Percentiles rank a stretch among this genome's conserved stretches.
These are phyloP conservation scores for Jasminum sambac DNA, from an alignment of 257 asterid genomes.

Conservation along the genomic window DNA sequence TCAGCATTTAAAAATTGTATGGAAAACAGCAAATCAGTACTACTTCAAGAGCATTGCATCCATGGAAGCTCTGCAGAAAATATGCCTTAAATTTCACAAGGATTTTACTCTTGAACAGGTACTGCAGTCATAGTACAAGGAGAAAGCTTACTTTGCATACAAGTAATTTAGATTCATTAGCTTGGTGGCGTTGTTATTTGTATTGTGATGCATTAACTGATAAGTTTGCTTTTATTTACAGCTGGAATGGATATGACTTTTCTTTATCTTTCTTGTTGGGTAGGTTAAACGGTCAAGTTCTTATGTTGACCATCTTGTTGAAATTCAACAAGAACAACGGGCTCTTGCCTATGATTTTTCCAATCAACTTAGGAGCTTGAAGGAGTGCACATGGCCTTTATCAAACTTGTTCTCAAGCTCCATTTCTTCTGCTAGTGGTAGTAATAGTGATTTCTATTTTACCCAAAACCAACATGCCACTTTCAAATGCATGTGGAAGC, in stretches of 20 bases:
- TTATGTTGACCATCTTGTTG: constrained; percentile 70
- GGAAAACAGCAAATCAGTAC: constrained; percentile 68
- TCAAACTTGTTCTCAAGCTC: constrained; percentile 54
- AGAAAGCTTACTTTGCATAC: background rate
- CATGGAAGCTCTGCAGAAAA: constrained; percentile 54
- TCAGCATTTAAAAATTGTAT: constrained; percentile 37
- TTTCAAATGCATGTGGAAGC: constrained; percentile 84
- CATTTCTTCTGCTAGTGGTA: constrained; percentile 23
- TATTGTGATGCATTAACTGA: background rate
- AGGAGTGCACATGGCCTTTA: constrained; percentile 62
- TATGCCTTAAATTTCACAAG: constrained; percentile 67
- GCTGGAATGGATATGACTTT: background rate
- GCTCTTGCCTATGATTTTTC: constrained; percentile 60
- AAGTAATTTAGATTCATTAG: background rate
- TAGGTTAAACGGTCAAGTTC: constrained; percentile 74
- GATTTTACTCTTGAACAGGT: constrained; percentile 84
- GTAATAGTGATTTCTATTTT: constrained; percentile 24
- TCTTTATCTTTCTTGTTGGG: constrained; percentile 23
- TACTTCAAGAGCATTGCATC: constrained; percentile 89
- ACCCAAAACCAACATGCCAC: constrained; percentile 48
- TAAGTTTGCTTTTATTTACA: background rate
- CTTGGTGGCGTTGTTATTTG: background rate
- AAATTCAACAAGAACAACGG: constrained; percentile 95
- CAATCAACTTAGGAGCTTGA: constrained; percentile 52
- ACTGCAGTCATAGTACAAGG: constrained; percentile 1